Percentiles rank a stretch among this genome's conserved stretches.
phyloP scores from a whole-genome alignment of 148 eudicot species.

The Cornus suecica region DNA sequence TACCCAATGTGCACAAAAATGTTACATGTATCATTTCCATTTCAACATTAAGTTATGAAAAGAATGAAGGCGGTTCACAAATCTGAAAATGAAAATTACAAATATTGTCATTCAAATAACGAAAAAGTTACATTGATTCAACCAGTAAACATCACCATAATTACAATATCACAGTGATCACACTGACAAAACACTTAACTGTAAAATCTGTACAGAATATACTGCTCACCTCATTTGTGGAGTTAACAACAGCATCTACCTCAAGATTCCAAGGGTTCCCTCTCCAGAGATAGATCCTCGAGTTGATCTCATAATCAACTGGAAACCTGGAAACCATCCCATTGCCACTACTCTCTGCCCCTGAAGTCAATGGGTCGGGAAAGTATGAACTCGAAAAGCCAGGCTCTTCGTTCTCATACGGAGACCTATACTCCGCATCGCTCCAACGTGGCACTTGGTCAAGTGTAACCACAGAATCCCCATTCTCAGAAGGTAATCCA shows the following conservation, averaged over 20 bases:
- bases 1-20: not conserved
- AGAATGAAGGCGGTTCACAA: not conserved
- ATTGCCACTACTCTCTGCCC: conserved; percentile 56
- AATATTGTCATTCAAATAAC: not conserved
- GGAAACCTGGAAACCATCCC: conserved; percentile 82
- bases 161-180: not conserved
- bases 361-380: conserved; percentile 82
- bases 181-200: not conserved
- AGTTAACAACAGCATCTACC: conserved; percentile 99
- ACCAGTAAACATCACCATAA: not conserved
- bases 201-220: not conserved
- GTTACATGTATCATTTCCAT: not conserved
- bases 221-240: conserved; percentile 82
- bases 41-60: not conserved
- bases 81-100: not conserved
- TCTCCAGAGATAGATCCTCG: conserved; percentile 91
- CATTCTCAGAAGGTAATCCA: conserved; percentile 73
- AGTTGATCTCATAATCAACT: conserved; percentile 79
- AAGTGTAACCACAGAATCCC: conserved; percentile 73
- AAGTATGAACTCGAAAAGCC: conserved; percentile 42
- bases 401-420: conserved; percentile 59
- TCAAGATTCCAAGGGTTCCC: conserved; percentile 98
- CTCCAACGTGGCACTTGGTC: conserved; percentile 98
- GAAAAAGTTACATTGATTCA: not conserved
- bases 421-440: conserved; percentile 65